Percentiles rank a stretch among this genome's conserved stretches.
These are phyloP conservation scores for Cryptosporidium sp. DNA, from an alignment of 169 alveolate species.

Conservation along the genomic window DNA sequence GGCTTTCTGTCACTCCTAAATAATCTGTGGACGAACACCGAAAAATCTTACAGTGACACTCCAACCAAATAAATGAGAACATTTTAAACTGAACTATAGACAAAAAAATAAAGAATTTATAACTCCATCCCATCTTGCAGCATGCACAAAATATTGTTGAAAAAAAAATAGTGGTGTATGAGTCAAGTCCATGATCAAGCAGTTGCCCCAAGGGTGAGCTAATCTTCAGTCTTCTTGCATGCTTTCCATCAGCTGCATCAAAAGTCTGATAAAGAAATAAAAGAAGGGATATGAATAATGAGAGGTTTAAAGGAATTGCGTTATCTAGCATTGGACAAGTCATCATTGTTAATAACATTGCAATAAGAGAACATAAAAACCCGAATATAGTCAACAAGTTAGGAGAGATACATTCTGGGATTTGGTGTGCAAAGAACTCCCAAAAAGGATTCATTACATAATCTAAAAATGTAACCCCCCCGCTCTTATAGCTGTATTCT, in stretches of 20 bases:
- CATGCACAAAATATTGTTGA: slow-evolving; percentile 39
- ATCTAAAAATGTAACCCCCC: slow-evolving; percentile 50
- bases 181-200: slow-evolving; percentile 83
- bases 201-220: slow-evolving; percentile 81
- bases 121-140: slow-evolving; percentile 42
- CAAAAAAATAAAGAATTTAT: slow-evolving; percentile 10
- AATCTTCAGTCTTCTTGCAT: slow-evolving; percentile 79
- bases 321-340: slow-evolving; percentile 8
- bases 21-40: slow-evolving; percentile 64
- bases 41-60: slow-evolving; percentile 57
- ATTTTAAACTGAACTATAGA: slow-evolving; percentile 44
- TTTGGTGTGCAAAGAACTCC: slow-evolving; percentile 15
- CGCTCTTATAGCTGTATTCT: slow-evolving; percentile 32
- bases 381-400: slow-evolving; percentile 49
- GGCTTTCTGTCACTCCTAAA: slow-evolving; percentile 73
- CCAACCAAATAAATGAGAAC: slow-evolving; percentile 64
- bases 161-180: slow-evolving; percentile 60
- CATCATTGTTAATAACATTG: slow-evolving; percentile 13
- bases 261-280: slow-evolving; percentile 76
- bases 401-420: slow-evolving; percentile 59
- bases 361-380: slow-evolving; percentile 42
- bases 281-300: slow-evolving; percentile 19
- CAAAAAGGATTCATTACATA: slow-evolving; percentile 62
- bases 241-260: slow-evolving; percentile 82
- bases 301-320: background rate